A percentile compares a stretch with the other conserved stretches of the same genome.
Evolutionary conservation across 2,329 filamentous ascomycete species (phyloP).

Genomic region (Colletotrichum graminicola): DNA sequence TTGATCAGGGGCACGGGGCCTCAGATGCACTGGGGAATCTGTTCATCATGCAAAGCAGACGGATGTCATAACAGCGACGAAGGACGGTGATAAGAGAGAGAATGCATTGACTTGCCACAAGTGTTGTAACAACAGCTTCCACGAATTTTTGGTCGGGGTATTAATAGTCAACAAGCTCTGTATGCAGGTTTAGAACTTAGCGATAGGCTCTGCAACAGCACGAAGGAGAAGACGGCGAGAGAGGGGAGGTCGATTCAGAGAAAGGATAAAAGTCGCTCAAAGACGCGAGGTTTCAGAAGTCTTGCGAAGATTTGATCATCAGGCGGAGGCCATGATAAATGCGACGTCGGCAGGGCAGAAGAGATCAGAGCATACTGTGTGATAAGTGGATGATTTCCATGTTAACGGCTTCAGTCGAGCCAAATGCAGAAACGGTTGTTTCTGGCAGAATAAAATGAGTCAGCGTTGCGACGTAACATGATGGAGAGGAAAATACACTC

Average conservation of each 20-base stretch:
- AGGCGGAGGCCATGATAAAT: background rate
- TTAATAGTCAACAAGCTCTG: background rate
- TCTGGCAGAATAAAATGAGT: background rate
- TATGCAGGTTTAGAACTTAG: background rate
- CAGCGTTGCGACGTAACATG: too few relatives aligned
- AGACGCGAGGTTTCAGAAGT: background rate
- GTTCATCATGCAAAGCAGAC: background rate
- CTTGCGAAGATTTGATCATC: slow-evolving; percentile 1
- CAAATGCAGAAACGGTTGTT: background rate
- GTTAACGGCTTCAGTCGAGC: background rate
- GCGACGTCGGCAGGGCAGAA: background rate
- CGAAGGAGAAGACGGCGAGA: background rate
- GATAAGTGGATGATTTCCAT: background rate
- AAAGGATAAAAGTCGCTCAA: background rate
- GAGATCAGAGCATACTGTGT: background rate
- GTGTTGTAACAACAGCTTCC: background rate
- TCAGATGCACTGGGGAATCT: background rate
- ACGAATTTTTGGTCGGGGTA: background rate
- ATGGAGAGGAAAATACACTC: background rate
- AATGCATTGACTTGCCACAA: background rate
- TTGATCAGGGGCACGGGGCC: background rate
- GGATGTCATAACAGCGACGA: background rate
- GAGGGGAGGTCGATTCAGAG: background rate
- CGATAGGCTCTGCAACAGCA: background rate
- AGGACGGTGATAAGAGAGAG: background rate